A percentile compares a stretch with the other conserved stretches of the same genome.
Evolutionary conservation across 768 basidiomycete species (phyloP).

Genomic region (Lentinula boryana): DNA sequence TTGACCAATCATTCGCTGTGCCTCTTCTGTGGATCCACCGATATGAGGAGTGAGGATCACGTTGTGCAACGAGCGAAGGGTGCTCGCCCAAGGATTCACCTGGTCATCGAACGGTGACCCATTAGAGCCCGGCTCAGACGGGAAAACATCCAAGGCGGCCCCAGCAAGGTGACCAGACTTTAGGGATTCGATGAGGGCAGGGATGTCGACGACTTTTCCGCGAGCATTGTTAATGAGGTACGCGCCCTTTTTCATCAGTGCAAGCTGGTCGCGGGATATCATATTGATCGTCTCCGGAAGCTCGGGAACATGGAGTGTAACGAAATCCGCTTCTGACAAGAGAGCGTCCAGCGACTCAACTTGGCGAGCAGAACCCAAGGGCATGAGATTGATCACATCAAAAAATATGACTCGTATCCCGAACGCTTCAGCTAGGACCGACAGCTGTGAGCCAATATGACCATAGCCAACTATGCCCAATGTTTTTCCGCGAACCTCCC

Average conservation of each 20-base stretch:
- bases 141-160: constrained; percentile 90
- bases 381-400: constrained; percentile 96
- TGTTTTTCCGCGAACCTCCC: constrained; percentile 97
- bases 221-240: constrained; percentile 99
- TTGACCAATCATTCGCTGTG: constrained; percentile 94
- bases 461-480: constrained; percentile 98
- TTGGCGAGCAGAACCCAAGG: constrained; percentile 89
- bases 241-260: constrained; percentile 90
- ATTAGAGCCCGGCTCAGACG: constrained; percentile 87
- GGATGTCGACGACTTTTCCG: constrained; percentile 92
- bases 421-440: constrained; percentile 93
- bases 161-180: constrained; percentile 87
- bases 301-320: constrained; percentile 96
- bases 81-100: constrained; percentile 78
- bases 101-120: constrained; percentile 86
- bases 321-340: constrained; percentile 80
- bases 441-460: constrained; percentile 96
- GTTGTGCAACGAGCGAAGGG: constrained; percentile 74
- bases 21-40: constrained; percentile 98
- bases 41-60: constrained; percentile 98
- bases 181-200: constrained; percentile 76
- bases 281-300: constrained; percentile 93
- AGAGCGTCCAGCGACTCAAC: constrained; percentile 74
- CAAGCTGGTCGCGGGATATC: constrained; percentile 73
- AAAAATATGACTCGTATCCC: constrained; percentile 95